phyloP scores from a whole-genome alignment of 1,139 yeast genomes.

The Kodamaea suecica region DNA sequence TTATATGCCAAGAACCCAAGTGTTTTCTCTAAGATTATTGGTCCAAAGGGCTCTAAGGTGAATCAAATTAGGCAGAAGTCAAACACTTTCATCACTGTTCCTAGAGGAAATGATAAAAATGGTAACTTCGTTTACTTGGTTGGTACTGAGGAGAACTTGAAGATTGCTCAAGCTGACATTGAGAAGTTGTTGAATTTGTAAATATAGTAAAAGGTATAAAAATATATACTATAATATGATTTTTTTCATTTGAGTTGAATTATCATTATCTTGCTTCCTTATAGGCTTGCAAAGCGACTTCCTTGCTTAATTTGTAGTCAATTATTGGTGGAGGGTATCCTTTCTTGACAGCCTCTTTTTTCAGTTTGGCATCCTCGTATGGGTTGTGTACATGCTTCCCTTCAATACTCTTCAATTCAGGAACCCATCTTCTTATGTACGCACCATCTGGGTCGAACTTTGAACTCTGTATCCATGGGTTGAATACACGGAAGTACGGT shows the following conservation, averaged over 20 bases:
- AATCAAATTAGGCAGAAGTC: conserved; percentile 59
- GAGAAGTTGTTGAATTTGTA: conserved; percentile 16
- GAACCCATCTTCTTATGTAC: conserved; percentile 50
- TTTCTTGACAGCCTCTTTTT: conserved; percentile 17
- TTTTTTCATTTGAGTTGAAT: too few relatives aligned
- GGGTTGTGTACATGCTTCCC: conserved; percentile 38
- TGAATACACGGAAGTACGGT: conserved; percentile 55
- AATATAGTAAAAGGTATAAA: conserved; percentile 3
- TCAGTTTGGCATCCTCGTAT: conserved; percentile 18
- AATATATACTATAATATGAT: neutral
- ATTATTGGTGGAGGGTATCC: conserved; percentile 44
- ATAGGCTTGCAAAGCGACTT: conserved; percentile 36
- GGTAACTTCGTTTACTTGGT: conserved; percentile 36
- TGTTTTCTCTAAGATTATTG: conserved; percentile 59
- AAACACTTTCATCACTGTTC: conserved; percentile 61
- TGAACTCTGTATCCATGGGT: conserved; percentile 50
- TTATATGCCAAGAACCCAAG: conserved; percentile 34
- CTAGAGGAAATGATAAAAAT: conserved; percentile 53
- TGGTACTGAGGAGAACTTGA: conserved; percentile 32
- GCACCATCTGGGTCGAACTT: conserved; percentile 47
- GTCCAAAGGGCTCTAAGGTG: conserved; percentile 72
- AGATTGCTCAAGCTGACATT: conserved; percentile 27
- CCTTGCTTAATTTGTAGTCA: conserved; percentile 34
- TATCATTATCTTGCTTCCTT: conserved; percentile 31
- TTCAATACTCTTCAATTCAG: conserved; percentile 37